Evolutionary conservation across 768 basidiomycete genomes (phyloP).

Genomic region (Pleurotus tuoliensis): DNA sequence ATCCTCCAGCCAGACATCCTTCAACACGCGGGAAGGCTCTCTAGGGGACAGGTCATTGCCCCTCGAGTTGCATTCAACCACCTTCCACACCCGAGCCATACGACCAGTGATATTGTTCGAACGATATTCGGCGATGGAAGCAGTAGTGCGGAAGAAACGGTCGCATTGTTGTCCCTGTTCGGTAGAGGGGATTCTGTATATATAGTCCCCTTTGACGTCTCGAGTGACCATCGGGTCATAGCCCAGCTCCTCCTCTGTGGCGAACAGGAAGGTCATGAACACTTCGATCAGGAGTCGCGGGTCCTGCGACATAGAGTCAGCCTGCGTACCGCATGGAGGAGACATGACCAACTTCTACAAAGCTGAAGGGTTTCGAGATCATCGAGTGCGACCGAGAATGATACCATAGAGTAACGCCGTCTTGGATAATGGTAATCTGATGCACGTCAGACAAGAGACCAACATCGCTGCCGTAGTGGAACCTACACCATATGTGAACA

Average conservation of each 20-base stretch:
- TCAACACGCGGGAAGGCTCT: slow-evolving; percentile 7
- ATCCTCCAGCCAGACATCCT: slow-evolving; percentile 17
- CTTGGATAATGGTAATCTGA: slow-evolving; percentile 14
- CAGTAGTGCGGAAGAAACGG: not conserved
- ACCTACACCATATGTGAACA: slow-evolving; percentile 19
- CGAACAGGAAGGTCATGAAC: slow-evolving; percentile 16
- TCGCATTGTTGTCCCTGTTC: not conserved
- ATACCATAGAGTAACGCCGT: slow-evolving; percentile 15
- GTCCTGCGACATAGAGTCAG: slow-evolving; percentile 8
- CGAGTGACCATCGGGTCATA: slow-evolving; percentile 5
- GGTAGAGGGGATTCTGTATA: too few relatives aligned
- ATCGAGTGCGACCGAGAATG: slow-evolving; percentile 16
- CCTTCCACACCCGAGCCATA: slow-evolving; percentile 12
- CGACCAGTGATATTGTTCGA: slow-evolving; percentile 6
- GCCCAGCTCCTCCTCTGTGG: slow-evolving; percentile 13
- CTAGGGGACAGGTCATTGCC: not conserved
- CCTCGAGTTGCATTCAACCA: not conserved
- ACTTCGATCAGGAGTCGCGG: slow-evolving; percentile 12
- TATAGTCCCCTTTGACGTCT: not conserved
- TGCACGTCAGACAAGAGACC: not conserved
- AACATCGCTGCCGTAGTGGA: not conserved
- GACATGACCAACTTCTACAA: not conserved
- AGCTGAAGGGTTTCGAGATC: slow-evolving; percentile 11
- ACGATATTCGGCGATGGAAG: not conserved
- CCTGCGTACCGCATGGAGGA: not conserved